Evolutionary conservation across 805 yeast species (phyloP), one percentile per base, ranked within the genome.

Genomic region (Starmerella sp.): DNA sequence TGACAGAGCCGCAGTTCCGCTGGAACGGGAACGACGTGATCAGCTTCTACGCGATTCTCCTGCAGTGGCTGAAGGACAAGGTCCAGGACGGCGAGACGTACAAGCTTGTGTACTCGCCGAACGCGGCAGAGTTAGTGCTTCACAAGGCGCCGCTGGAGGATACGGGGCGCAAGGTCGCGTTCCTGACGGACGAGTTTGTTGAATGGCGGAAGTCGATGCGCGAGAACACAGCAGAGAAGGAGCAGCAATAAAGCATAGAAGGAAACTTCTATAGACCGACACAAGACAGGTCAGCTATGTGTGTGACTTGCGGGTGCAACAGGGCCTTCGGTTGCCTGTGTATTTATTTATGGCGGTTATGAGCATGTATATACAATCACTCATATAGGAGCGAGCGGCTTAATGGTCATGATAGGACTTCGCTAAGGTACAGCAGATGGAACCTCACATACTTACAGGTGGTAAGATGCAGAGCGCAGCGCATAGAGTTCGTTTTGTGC

Each of bases 1-100:
- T 54, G 14, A 57, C 65, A 1, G 52, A 53, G 9, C 58, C 58
- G 6, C 48, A 55, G 10, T 53, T 52, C 39, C 55, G 56, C 48
- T 80, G 86, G 68, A 81, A 80, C 63, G 91, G 95, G 60, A 78
- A 82, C 68, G 87, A 82, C 54, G 82, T 91, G 8, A 73, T 91
- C 51, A 86, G 83, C 63, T 93, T 95, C 81, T 86, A 87, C 68
- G 91, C 91, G 3, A 89, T 93, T 0, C 77, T 84, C 17, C 72
- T 87, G 53, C 87, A 86, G 55, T 89, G 96, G 96, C 66, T 91
- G 36, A 73, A 73, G 43, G 75, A 74, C 28, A 69, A 70, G 29
- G 71, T 83, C 17, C 83, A 86, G 11, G 71, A 73, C 32, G 78
- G 78, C 44, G 80, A 81, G 56, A 67, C 60, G 7, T 64, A 64